phyloP scores from a whole-genome alignment of 768 basidiomycete genomes.

The Rhizopogon vinicolor region DNA sequence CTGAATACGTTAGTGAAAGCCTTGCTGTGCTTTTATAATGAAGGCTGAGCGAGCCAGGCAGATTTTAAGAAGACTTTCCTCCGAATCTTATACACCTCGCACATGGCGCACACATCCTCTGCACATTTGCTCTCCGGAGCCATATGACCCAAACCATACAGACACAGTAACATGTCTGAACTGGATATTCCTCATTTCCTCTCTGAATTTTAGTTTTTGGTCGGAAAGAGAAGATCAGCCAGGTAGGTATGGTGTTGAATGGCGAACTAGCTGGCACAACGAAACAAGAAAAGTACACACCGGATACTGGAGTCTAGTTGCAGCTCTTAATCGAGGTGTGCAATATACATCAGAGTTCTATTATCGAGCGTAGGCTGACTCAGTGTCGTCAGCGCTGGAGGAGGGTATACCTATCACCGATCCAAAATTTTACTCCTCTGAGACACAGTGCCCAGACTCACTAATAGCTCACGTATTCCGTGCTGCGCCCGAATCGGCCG shows the following conservation, averaged over 20 bases:
- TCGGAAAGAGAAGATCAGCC: constrained; percentile 56
- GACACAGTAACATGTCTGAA: constrained; percentile 57
- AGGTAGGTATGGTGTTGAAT: constrained; percentile 73
- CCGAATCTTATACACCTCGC: constrained; percentile 70
- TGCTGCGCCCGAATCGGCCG: constrained; percentile 48
- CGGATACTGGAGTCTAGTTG: constrained; percentile 86
- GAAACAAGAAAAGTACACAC: constrained; percentile 53
- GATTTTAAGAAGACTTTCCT: constrained; percentile 56
- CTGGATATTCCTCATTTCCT: constrained; percentile 88
- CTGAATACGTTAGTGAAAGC: constrained; percentile 48
- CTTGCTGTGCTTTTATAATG: constrained; percentile 5
- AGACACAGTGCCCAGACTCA: constrained; percentile 63
- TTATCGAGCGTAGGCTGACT: background rate
- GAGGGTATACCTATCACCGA: constrained; percentile 74
- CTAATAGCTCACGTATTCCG: constrained; percentile 69
- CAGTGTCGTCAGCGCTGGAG: constrained; percentile 54
- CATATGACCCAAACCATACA: constrained; percentile 48
- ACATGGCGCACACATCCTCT: constrained; percentile 70
- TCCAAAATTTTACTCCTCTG: constrained; percentile 74
- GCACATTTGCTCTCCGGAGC: constrained; percentile 69
- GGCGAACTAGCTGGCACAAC: constrained; percentile 66
- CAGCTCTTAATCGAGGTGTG: constrained; percentile 77
- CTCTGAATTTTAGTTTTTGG: constrained; percentile 90
- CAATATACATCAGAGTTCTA: background rate
- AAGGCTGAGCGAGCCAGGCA: constrained; percentile 20